These are phyloP conservation scores for Lentithecium fluviatile DNA, from an alignment of 495 filamentous ascomycete species.

Conservation along the genomic window DNA sequence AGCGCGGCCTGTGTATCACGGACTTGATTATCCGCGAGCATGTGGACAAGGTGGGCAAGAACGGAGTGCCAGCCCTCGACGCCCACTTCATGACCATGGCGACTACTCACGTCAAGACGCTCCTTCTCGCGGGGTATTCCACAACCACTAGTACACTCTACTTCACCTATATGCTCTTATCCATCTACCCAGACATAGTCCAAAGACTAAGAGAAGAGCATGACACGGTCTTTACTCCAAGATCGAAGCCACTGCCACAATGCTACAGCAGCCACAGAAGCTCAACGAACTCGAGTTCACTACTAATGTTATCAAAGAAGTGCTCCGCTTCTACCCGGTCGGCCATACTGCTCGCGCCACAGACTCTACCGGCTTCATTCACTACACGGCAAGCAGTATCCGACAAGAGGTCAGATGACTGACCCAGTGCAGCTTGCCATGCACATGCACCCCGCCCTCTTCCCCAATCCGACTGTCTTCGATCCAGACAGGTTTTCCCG, in stretches of 20 bases:
- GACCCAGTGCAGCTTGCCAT: slow-evolving; percentile 13
- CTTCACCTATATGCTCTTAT: slow-evolving; percentile 30
- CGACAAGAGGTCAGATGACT: slow-evolving; percentile 13
- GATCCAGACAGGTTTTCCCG: slow-evolving; percentile 25
- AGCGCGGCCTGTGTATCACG: slow-evolving; percentile 19
- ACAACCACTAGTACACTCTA: slow-evolving; percentile 32
- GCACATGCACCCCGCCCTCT: slow-evolving; percentile 21
- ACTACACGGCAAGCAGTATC: slow-evolving; percentile 18
- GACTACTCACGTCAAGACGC: slow-evolving; percentile 18
- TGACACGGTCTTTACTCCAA: slow-evolving; percentile 16
- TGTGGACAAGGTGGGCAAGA: not conserved
- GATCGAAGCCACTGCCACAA: slow-evolving; percentile 6
- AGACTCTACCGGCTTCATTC: slow-evolving; percentile 2
- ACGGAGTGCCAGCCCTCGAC: slow-evolving; percentile 4
- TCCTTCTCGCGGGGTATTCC: slow-evolving; percentile 19
- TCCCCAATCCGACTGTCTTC: slow-evolving; percentile 27
- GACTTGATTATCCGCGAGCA: slow-evolving; percentile 28
- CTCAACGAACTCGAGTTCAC: slow-evolving; percentile 22
- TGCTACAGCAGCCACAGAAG: slow-evolving; percentile 22
- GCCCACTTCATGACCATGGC: slow-evolving; percentile 13
- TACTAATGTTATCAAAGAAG: slow-evolving; percentile 25
- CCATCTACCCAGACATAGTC: slow-evolving; percentile 14
- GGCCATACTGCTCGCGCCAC: slow-evolving; percentile 13
- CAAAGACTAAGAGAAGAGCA: slow-evolving; percentile 23
- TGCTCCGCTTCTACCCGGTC: slow-evolving; percentile 20